Percentiles rank a stretch among this genome's conserved stretches.
phyloP scores from a whole-genome alignment of 768 basidiomycete species.

The Pisolithus sp. region DNA sequence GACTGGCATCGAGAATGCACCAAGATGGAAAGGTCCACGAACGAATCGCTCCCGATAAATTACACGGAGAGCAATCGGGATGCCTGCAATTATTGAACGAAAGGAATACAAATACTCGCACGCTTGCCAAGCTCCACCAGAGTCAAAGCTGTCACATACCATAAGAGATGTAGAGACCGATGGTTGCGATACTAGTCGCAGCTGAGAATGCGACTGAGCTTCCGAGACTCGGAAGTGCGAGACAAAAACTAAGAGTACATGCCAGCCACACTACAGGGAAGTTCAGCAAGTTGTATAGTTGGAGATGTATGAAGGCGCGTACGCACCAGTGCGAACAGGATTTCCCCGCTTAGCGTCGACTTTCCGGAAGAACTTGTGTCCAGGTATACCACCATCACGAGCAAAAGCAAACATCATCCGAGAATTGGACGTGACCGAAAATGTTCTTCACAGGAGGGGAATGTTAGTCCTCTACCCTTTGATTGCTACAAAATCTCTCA shows the following conservation, averaged over 20 bases:
- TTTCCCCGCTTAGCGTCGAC: slow-evolving; percentile 54
- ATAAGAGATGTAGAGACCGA: slow-evolving; percentile 73
- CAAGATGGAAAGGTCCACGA: slow-evolving; percentile 69
- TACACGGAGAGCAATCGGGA: slow-evolving; percentile 65
- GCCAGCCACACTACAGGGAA: slow-evolving; percentile 62
- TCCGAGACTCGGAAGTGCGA: slow-evolving; percentile 69
- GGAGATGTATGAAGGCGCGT: not conserved
- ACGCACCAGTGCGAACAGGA: slow-evolving; percentile 60
- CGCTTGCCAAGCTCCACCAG: not conserved
- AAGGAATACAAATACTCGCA: not conserved
- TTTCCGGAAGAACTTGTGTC: slow-evolving; percentile 58
- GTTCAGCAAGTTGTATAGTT: not conserved
- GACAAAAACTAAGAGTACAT: slow-evolving; percentile 66
- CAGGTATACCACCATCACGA: slow-evolving; percentile 69
- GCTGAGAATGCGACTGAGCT: slow-evolving; percentile 63
- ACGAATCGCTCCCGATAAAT: slow-evolving; percentile 53
- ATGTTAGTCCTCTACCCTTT: not conserved
- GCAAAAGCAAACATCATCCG: slow-evolving; percentile 83
- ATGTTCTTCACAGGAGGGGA: slow-evolving; percentile 39
- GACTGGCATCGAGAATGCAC: slow-evolving; percentile 54
- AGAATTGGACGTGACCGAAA: slow-evolving; percentile 73
- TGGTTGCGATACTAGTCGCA: slow-evolving; percentile 57
- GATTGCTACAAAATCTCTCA: slow-evolving; percentile 16
- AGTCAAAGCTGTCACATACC: slow-evolving; percentile 29
- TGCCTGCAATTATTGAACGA: slow-evolving; percentile 29